phyloP scores from a whole-genome alignment of 768 basidiomycete genomes.

The Galerina sulciceps region DNA sequence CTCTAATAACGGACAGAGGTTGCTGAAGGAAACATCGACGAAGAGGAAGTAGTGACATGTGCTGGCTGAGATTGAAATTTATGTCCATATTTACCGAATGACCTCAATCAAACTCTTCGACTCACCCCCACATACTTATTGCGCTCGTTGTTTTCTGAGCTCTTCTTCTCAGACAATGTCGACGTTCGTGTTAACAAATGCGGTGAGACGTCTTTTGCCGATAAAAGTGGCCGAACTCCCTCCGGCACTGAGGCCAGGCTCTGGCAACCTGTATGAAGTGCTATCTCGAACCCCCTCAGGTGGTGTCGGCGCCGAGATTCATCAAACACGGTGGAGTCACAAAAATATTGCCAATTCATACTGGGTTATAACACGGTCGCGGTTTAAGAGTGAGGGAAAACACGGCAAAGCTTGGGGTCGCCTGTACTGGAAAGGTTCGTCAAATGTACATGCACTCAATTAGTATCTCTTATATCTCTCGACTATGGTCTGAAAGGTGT shows the following conservation, averaged over 20 bases:
- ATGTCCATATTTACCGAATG: no score
- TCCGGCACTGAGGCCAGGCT: conserved; percentile 57
- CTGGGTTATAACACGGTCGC: conserved; percentile 76
- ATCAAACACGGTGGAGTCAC: conserved; percentile 74
- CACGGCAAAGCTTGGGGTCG: conserved; percentile 88
- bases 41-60: conserved; percentile 7
- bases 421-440: conserved; percentile 78
- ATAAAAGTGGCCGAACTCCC: conserved; percentile 59
- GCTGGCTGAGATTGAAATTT: conserved; percentile 23
- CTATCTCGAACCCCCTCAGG: conserved; percentile 70
- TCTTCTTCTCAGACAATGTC: conserved; percentile 30
- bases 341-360: conserved; percentile 72
- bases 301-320: conserved; percentile 68
- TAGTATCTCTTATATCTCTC: conserved; percentile 2
- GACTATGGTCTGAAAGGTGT: conserved; percentile 55
- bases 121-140: no score
- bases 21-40: conserved; percentile 2
- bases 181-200: conserved; percentile 33
- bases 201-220: conserved; percentile 29
- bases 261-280: conserved; percentile 73
- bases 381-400: conserved; percentile 71
- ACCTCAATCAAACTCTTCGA: no score
- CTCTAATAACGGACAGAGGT: background rate
- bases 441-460: background rate
- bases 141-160: background rate